Evolutionary conservation across 306 rosid species (phyloP), one percentile per base, ranked within the genome.

Genomic region (Quercus suber): DNA sequence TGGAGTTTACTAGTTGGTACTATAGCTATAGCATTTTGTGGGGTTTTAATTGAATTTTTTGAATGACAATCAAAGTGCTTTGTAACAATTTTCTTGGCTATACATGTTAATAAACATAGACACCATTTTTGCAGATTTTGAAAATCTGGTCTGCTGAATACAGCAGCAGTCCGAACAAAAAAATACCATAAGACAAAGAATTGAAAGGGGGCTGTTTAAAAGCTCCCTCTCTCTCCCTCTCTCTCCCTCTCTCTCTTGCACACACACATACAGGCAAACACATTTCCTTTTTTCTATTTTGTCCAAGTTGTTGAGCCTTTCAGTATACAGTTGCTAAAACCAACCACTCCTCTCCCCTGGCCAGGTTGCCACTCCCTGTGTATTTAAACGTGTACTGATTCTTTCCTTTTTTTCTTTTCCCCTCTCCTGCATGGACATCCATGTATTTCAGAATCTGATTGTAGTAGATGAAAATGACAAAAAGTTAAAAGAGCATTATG

Each of bases 1-100:
- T 67, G 51, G 58, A 81, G 43, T 64, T 71, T 79, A 23, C 33
- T 64, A 43, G 56, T 45, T 73, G 68, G 57, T 61, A 12, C 28
- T 18, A 37, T 79, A 70, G 41, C 67, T 55, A 65, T 30, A 75
- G 23, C 69, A 83, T 72, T 75, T 49, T 59, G 33, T 33, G 67
- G 14, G 51, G 9, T 79, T 55, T 27, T 49, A 37, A 76, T 33
- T 69, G 28, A 71, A 59, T 59, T 53, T 28, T 49, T 18, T 53
- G 41, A 6, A 51, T 64, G 70, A 25, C 35, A 74, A 18, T 30
- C 35, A 15, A 27, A 41, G 4, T 5, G 43, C 35, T 73, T 28
- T 64, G 35, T 18, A 21, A 41, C 41, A 76, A 18, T 41, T 37
- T 6, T 31, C 30, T n/a, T 65, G 20, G 18, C 14, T 3, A n/a